These are phyloP conservation scores for Lipomyces japonicus DNA, from an alignment of 805 yeast genomes.

Conservation along the genomic window DNA sequence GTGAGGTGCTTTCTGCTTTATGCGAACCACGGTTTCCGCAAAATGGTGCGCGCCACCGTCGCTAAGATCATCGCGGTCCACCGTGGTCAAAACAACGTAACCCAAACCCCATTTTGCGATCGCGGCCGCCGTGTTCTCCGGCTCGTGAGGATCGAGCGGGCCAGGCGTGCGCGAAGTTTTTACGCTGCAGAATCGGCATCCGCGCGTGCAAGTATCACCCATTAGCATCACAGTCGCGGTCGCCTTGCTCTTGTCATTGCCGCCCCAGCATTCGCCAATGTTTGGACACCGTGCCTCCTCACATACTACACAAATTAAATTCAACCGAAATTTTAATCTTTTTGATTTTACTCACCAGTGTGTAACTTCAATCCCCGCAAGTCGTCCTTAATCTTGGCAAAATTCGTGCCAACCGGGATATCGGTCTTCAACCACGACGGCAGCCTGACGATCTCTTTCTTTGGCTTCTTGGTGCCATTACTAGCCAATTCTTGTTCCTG, in stretches of 20 bases:
- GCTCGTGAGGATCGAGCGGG: slow-evolving; percentile 91
- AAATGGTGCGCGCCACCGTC: slow-evolving; percentile 95
- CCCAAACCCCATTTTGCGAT: slow-evolving; percentile 97
- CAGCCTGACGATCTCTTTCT: slow-evolving; percentile 43
- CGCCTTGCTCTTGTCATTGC: slow-evolving; percentile 81
- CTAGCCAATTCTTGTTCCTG: background rate
- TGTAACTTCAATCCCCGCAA: slow-evolving; percentile 82
- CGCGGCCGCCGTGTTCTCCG: slow-evolving; percentile 97
- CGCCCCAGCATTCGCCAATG: slow-evolving; percentile 99
- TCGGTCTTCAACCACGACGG: slow-evolving; percentile 95
- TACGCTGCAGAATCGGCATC: slow-evolving; percentile 97
- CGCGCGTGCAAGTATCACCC: slow-evolving; percentile 99
- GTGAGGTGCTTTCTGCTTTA: slow-evolving; percentile 84
- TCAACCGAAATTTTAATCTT: background rate
- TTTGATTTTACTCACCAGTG: slow-evolving; percentile 42
- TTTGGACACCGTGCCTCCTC: slow-evolving; percentile 99
- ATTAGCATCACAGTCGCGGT: slow-evolving; percentile 96
- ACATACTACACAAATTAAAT: slow-evolving; percentile 53
- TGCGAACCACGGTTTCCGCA: slow-evolving; percentile 77
- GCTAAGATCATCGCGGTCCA: slow-evolving; percentile 87
- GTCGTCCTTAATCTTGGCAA: slow-evolving; percentile 75
- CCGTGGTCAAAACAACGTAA: slow-evolving; percentile 94
- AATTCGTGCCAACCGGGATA: slow-evolving; percentile 91
- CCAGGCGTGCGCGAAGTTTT: slow-evolving; percentile 86
- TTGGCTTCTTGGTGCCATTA: background rate